Percentiles rank a stretch among this genome's conserved stretches.
Evolutionary conservation across 2,329 filamentous ascomycete species (phyloP).

Genomic region (Aureobasidium mangrovei): DNA sequence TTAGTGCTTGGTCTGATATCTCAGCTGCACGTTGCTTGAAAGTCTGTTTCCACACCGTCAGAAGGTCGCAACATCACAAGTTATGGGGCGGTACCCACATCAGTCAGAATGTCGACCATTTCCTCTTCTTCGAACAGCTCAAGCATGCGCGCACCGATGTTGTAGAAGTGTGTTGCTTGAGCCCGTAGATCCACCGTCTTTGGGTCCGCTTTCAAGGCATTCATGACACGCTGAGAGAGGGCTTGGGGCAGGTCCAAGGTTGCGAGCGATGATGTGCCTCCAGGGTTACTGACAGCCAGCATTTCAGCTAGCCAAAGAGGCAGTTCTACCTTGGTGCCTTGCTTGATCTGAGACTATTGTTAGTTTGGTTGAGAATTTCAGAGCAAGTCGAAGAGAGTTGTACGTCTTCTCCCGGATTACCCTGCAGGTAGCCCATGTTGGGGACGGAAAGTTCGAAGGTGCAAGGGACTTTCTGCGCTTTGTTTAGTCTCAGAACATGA

Average conservation of each 20-base stretch:
- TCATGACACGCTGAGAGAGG: slow-evolving; percentile 69
- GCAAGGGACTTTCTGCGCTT: slow-evolving; percentile 76
- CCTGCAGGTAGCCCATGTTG: slow-evolving; percentile 80
- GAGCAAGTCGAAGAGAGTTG: slow-evolving; percentile 14
- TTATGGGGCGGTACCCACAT: slow-evolving; percentile 25
- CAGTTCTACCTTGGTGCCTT: slow-evolving; percentile 69
- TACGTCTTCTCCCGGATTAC: slow-evolving; percentile 58
- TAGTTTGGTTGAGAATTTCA: background rate
- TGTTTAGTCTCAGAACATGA: background rate
- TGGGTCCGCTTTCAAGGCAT: slow-evolving; percentile 84
- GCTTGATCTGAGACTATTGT: slow-evolving; percentile 52
- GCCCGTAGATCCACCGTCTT: slow-evolving; percentile 75
- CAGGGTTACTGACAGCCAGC: slow-evolving; percentile 57
- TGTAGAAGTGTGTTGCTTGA: slow-evolving; percentile 81
- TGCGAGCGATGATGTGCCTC: slow-evolving; percentile 51
- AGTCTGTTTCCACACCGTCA: slow-evolving; percentile 41
- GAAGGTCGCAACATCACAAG: background rate
- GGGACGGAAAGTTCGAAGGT: slow-evolving; percentile 87
- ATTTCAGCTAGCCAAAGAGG: slow-evolving; percentile 94
- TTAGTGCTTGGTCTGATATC: slow-evolving; percentile 81
- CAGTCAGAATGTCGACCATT: slow-evolving; percentile 51
- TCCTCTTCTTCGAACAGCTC: slow-evolving; percentile 89
- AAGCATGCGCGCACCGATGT: slow-evolving; percentile 72
- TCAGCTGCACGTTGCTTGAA: slow-evolving; percentile 75
- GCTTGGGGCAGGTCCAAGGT: slow-evolving; percentile 74